These are phyloP conservation scores for Lactarius trivialis DNA, from an alignment of 768 basidiomycete species.

Conservation along the genomic window DNA sequence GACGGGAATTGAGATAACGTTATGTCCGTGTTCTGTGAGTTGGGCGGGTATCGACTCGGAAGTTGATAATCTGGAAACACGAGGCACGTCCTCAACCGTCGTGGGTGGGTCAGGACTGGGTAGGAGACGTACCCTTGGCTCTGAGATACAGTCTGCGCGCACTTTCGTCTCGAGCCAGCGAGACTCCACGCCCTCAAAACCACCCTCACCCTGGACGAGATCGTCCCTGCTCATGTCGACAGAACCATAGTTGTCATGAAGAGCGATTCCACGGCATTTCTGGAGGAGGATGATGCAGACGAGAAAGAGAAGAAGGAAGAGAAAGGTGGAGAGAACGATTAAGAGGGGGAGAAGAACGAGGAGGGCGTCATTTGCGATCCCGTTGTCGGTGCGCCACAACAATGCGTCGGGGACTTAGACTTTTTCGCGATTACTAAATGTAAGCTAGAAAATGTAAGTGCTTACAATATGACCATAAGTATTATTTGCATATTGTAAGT, in stretches of 20 bases:
- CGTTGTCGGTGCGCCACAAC: too few species aligned
- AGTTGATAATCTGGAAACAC: conserved; percentile 61
- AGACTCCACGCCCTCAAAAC: conserved; percentile 85
- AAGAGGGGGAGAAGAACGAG: conserved; percentile 89
- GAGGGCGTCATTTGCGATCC: conserved; percentile 59
- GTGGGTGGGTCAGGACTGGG: too few species aligned
- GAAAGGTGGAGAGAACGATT: conserved; percentile 86
- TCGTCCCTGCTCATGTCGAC: conserved; percentile 91
- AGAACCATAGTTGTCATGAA: conserved; percentile 86
- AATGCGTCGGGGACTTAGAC: too few species aligned
- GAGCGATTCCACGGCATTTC: conserved; percentile 65
- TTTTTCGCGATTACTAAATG: too few species aligned
- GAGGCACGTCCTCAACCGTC: background rate
- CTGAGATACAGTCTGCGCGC: conserved; percentile 67
- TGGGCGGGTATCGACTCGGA: conserved; percentile 89
- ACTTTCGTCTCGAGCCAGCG: conserved; percentile 87
- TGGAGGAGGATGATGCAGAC: conserved; percentile 83
- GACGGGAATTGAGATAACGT: conserved; percentile 97
- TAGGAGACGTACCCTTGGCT: conserved; percentile 66
- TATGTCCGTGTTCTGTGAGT: conserved; percentile 96
- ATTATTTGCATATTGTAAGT: too few species aligned
- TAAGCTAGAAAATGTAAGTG: too few species aligned
- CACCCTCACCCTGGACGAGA: conserved; percentile 84
- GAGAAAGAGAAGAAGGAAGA: conserved; percentile 89
- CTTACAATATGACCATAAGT: too few species aligned